Base-by-base conservation (phyloP, 148 eudicot genomes). In the Amaranthus hypochondriacus region DNA sequence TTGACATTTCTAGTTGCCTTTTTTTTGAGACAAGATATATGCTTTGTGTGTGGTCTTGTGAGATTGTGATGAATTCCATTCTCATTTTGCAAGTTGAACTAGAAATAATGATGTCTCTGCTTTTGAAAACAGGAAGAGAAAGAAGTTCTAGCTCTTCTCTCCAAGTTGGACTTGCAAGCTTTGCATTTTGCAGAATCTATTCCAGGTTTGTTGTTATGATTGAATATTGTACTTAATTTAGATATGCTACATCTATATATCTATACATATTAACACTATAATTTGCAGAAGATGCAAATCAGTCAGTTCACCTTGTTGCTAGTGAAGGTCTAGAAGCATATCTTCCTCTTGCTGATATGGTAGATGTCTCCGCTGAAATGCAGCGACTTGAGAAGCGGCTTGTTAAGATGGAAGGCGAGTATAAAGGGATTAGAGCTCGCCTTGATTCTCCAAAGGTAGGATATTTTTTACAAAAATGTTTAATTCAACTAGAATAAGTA, bases 241-340 rank as follows among this genome's bases (percentile, higher is more conserved):
- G 46, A 62, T 48, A 39, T 5, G 53, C 10, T 18, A 39, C 55
- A n/a, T 39, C 49, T 53, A 2, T 49, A 8, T 56, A 9, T 47
- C 6, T 3, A 46, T 43, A 43, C 56, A 61, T 62, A 68, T 57
- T 76, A 67, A 66, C 21, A 72, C 42, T 76, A 12, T 50, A 18
- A 62, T 53, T 44, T 18, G 12, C 87, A 96, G 99, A 82, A 67
- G 88, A 92, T 81, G 99, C 90, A 76, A 87, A 81, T 81, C 92
- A 85, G 77, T 96, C 94, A n/a, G 90, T 96, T 68, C 99, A 96
- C 79, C 87, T 96, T 65, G 99, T 96, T 73, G 97, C 90, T 39
- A 86, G 96, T 75, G 99, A 96, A 75, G 97, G 97, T 28, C 84
- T 96, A 74, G 99, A 96, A 80, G 94, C 99, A n/a, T 96, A 92